Conservation (phyloP, 129 eudicot species). For the Chrysanthemum seticuspe region DNA sequence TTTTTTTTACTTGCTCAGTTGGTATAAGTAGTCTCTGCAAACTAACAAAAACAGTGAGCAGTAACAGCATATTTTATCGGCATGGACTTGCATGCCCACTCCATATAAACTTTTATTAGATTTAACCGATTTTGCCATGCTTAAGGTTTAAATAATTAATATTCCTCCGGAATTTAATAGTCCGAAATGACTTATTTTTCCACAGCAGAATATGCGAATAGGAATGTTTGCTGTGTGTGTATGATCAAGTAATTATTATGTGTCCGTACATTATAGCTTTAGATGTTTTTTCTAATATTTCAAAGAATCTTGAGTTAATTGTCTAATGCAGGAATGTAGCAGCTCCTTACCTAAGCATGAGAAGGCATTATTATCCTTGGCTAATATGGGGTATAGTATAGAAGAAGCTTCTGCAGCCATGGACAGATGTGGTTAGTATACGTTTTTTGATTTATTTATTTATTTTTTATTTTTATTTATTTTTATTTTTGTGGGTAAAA, state of each 20-base stretch:
- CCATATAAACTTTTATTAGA: neutral
- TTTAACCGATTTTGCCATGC: neutral
- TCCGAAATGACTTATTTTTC: neutral
- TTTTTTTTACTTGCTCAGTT: neutral
- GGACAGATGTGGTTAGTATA: slow-evolving; percentile 79
- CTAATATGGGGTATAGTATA: slow-evolving; percentile 61
- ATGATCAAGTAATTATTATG: neutral
- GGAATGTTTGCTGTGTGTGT: neutral
- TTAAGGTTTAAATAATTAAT: neutral
- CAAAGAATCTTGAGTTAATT: slow-evolving; percentile 15
- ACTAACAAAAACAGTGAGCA: neutral
- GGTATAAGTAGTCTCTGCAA: neutral
- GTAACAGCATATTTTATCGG: too few species aligned
- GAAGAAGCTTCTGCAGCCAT: slow-evolving; percentile 77
- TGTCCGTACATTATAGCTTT: neutral
- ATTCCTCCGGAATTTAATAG: neutral
- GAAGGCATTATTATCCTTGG: slow-evolving; percentile 41
- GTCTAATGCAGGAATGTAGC: slow-evolving; percentile 43
- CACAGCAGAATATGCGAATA: neutral
- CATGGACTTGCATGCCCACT: too few species aligned
- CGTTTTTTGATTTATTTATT: neutral
- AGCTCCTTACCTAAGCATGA: slow-evolving; percentile 46
- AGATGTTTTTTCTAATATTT: neutral
- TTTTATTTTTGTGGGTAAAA: neutral
- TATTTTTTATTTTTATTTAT: neutral